phyloP scores from a whole-genome alignment of 1,284 basidiomycete genomes.

The Cryptococcus sp. region DNA sequence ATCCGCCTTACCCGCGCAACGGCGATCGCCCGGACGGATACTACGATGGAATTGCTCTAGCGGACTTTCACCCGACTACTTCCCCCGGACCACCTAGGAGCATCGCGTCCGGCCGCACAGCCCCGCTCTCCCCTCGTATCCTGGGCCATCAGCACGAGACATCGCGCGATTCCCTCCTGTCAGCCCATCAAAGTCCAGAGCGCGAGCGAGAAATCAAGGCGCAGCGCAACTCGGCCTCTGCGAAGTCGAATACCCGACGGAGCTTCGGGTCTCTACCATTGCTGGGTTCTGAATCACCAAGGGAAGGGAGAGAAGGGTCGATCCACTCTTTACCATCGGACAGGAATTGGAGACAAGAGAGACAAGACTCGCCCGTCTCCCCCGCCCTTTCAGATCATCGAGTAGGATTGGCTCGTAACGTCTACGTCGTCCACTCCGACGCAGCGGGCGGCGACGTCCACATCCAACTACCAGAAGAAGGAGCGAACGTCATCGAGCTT shows the following conservation, averaged over 20 bases:
- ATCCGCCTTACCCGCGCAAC: neutral
- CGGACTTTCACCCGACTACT: constrained; percentile 4
- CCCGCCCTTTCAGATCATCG: neutral
- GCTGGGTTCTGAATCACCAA: constrained; percentile 1
- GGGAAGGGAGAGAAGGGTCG: constrained; percentile 8
- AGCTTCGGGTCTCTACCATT: neutral
- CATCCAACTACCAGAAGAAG: constrained; percentile 27
- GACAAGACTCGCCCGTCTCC: constrained; percentile 8
- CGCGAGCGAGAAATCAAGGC: neutral
- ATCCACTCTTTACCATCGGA: constrained; percentile 3
- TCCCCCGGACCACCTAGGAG: neutral
- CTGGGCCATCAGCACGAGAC: neutral
- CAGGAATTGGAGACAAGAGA: neutral
- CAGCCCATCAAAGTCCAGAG: neutral
- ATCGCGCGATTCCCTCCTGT: neutral
- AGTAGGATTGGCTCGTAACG: constrained; percentile 14
- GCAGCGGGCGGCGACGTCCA: constrained; percentile 28
- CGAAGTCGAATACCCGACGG: neutral
- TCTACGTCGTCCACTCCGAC: constrained; percentile 38
- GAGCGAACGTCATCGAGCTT: constrained; percentile 29
- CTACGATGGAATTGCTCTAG: constrained; percentile 7
- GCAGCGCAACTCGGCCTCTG: neutral
- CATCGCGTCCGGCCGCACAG: neutral
- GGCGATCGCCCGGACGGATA: neutral
- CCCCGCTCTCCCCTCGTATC: neutral